Conservation (phyloP, 164 flowering plant genomes). For the Piper betle region DNA sequence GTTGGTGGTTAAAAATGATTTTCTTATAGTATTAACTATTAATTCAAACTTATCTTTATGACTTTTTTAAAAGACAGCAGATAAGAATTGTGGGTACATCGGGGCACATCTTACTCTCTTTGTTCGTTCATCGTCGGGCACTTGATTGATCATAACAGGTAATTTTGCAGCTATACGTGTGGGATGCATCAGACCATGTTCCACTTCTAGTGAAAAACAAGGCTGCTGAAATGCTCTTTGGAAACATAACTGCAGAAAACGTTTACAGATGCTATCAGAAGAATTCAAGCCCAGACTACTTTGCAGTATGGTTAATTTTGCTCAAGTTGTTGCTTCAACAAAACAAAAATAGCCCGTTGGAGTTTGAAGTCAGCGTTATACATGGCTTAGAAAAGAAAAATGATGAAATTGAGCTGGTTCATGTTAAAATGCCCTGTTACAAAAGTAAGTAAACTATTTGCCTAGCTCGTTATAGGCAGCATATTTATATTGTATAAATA, state of each 20-base stretch:
- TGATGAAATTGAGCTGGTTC: neutral
- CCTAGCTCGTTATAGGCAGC: neutral
- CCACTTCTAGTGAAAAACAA: constrained; percentile 51
- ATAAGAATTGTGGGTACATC: neutral
- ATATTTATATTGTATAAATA: neutral
- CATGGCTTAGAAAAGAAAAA: constrained; percentile 11
- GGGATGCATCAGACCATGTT: constrained; percentile 47
- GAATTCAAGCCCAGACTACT: constrained; percentile 19
- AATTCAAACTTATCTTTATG: too few relatives aligned
- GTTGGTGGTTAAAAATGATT: too few relatives aligned
- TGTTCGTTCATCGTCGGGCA: neutral
- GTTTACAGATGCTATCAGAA: constrained; percentile 27
- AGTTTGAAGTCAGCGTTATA: constrained; percentile 35
- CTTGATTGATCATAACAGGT: neutral
- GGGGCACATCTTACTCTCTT: neutral
- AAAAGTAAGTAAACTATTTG: neutral
- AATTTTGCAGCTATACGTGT: constrained; percentile 48
- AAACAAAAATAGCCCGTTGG: constrained; percentile 46
- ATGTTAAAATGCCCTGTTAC: neutral
- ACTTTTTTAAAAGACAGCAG: too few relatives aligned
- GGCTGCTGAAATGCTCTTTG: constrained; percentile 68
- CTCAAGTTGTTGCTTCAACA: constrained; percentile 39
- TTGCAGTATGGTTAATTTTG: constrained; percentile 37
- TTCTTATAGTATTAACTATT: too few relatives aligned
- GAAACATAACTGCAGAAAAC: constrained; percentile 50